phyloP scores from a whole-genome alignment of 805 yeast genomes.

The Wickerhamomyces rabaulensis region DNA sequence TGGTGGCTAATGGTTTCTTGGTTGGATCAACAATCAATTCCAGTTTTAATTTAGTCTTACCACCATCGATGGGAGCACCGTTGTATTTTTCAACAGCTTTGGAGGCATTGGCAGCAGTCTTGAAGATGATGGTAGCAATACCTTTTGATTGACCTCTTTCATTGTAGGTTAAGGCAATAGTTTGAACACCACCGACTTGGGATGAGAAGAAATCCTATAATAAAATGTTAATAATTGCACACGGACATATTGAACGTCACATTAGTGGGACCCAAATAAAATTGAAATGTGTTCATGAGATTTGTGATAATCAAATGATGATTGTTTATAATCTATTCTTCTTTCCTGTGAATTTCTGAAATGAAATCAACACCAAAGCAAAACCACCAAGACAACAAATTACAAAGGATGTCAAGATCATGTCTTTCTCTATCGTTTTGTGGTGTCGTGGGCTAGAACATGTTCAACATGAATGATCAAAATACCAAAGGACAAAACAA shows the following conservation, averaged over 20 bases:
- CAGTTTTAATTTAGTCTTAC: constrained; percentile 65
- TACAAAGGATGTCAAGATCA: neutral
- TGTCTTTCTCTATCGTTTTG: neutral
- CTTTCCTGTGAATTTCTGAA: neutral
- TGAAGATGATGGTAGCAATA: constrained; percentile 81
- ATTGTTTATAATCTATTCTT: neutral
- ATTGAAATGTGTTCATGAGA: neutral
- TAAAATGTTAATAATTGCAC: constrained; percentile 11
- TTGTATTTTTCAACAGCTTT: constrained; percentile 80
- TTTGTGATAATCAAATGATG: neutral
- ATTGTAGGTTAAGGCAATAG: constrained; percentile 71
- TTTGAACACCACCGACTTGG: constrained; percentile 80
- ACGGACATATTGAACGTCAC: neutral
- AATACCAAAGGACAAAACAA: neutral
- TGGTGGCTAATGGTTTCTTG: constrained; percentile 65
- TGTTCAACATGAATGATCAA: neutral
- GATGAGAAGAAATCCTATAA: constrained; percentile 80
- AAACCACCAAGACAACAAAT: neutral
- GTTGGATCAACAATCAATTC: constrained; percentile 86
- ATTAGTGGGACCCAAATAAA: neutral
- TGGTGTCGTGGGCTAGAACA: neutral
- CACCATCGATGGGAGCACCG: constrained; percentile 91
- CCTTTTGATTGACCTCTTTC: constrained; percentile 90
- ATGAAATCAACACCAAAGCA: neutral
- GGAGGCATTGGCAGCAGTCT: constrained; percentile 60